Conservation (phyloP, 306 rosid species). For the Hylodesmum podocarpum region DNA sequence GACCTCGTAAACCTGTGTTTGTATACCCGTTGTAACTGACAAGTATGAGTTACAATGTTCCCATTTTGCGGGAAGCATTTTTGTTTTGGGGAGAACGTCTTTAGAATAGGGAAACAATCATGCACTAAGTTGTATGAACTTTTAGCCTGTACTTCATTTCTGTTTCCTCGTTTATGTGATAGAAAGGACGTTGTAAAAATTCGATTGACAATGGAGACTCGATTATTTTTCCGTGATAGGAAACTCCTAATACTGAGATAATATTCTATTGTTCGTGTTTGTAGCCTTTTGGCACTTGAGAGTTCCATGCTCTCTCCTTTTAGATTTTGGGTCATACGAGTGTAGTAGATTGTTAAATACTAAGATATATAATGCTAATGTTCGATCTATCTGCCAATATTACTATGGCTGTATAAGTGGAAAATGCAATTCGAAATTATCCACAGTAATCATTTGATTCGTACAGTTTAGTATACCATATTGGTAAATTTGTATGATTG, state of each 20-base stretch:
- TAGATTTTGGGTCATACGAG: neutral
- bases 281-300: neutral
- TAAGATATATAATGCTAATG: neutral
- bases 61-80: neutral
- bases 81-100: neutral
- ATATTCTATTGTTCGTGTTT: neutral
- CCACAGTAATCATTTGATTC: no score
- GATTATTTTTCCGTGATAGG: neutral
- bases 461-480: neutral
- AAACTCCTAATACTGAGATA: neutral
- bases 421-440: neutral
- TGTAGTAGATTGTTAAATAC: neutral
- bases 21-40: neutral
- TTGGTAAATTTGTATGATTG: neutral
- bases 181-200: constrained; percentile 25
- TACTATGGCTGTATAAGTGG: neutral
- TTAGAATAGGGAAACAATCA: neutral
- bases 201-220: neutral
- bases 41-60: neutral
- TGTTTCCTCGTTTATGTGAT: neutral
- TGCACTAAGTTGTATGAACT: neutral
- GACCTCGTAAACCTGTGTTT: constrained; percentile 14
- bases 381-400: neutral
- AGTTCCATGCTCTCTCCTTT: neutral
- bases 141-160: neutral